Percentiles rank a stretch among this genome's conserved stretches.
phyloP scores from a whole-genome alignment of 306 rosid species.

The Calophaca sinica region DNA sequence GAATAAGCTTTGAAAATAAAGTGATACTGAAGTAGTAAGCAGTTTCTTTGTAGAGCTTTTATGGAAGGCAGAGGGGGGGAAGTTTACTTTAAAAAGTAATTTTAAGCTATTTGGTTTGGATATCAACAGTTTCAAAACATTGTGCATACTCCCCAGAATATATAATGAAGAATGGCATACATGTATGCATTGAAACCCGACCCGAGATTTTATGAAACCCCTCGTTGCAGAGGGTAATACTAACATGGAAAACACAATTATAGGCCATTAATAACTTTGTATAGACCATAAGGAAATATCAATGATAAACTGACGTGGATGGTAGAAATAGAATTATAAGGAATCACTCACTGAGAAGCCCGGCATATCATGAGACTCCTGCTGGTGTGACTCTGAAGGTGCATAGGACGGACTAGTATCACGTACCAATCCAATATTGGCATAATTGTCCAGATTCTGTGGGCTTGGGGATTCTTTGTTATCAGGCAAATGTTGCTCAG shows the following conservation, averaged over 20 bases:
- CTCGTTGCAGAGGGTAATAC: background rate
- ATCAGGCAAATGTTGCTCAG: conserved; percentile 75
- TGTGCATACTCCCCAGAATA: background rate
- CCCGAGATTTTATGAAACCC: background rate
- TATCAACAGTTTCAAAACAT: no score
- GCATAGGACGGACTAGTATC: conserved; percentile 71
- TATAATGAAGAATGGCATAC: background rate
- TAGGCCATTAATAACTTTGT: background rate
- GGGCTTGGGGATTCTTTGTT: conserved; percentile 70
- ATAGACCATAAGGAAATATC: no score
- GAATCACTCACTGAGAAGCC: conserved; percentile 82
- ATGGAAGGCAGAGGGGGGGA: no score
- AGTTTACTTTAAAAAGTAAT: no score
- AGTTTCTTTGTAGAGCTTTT: no score
- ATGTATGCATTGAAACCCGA: background rate
- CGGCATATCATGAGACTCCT: conserved; percentile 78
- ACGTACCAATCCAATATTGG: conserved; percentile 72
- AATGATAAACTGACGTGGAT: background rate
- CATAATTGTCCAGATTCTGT: conserved; percentile 69
- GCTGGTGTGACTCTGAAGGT: conserved; percentile 72
- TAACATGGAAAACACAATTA: background rate
- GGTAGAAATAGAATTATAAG: background rate
- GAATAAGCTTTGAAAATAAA: background rate
- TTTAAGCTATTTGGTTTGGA: no score
- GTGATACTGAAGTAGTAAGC: no score